Conservation (phyloP, 1,139 yeast genomes). For the Yamadazyma trypodendri region DNA sequence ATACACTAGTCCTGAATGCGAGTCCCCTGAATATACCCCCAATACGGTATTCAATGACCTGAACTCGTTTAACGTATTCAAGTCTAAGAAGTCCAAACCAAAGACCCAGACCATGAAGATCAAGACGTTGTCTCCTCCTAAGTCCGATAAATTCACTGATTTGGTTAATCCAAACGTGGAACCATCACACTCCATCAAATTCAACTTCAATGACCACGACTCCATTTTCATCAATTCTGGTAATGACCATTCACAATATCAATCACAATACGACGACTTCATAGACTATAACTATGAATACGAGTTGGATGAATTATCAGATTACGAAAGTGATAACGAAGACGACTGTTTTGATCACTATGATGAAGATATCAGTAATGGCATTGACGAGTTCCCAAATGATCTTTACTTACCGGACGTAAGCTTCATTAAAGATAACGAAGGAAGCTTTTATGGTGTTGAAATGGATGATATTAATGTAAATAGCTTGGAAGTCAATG, state of each 20-base stretch:
- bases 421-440: background rate
- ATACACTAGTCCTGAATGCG: conserved; percentile 6
- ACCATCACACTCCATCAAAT: conserved; percentile 39
- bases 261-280: conserved; percentile 20
- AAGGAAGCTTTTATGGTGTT: background rate
- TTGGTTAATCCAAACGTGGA: conserved; percentile 44
- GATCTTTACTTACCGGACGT: conserved; percentile 3
- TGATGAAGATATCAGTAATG: conserved; percentile 1
- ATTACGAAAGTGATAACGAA: conserved; percentile 15
- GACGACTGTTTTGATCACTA: conserved; percentile 6
- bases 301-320: conserved; percentile 16
- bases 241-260: conserved; percentile 8
- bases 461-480: conserved; percentile 1
- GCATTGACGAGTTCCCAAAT: conserved; percentile 2
- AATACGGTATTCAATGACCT: conserved; percentile 2
- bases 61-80: conserved; percentile 2
- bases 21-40: background rate
- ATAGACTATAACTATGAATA: conserved; percentile 10
- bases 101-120: conserved; percentile 22
- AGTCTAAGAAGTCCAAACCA: conserved; percentile 1
- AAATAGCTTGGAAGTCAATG: background rate
- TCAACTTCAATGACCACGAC: conserved; percentile 24
- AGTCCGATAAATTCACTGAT: conserved; percentile 28
- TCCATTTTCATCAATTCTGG: conserved; percentile 31
- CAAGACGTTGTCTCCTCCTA: conserved; percentile 31